Conservation (phyloP, 257 asterid genomes). For the Rauvolfia tetraphylla region DNA sequence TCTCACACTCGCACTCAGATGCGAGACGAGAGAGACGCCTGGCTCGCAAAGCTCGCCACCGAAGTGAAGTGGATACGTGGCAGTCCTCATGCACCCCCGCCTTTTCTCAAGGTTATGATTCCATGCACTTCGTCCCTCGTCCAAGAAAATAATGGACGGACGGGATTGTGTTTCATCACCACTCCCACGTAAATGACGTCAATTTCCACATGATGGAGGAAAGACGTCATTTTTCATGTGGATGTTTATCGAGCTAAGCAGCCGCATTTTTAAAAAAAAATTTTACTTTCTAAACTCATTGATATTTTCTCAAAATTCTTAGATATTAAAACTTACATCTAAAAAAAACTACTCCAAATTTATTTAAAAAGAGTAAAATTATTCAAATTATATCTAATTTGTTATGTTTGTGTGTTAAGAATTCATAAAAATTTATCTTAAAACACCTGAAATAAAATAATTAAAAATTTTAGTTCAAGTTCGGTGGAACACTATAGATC, state of each 20-base stretch:
- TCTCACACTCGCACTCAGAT: not conserved
- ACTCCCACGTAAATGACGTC: not conserved
- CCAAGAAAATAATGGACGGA: not conserved
- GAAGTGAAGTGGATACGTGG: slow-evolving; percentile 37
- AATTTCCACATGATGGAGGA: not conserved
- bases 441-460: too few species aligned
- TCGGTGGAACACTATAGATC: too few species aligned
- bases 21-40: slow-evolving; percentile 18
- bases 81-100: slow-evolving; percentile 19
- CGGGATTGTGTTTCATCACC: not conserved
- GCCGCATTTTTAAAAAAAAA: too few species aligned
- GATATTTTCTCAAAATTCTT: too few species aligned
- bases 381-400: too few species aligned
- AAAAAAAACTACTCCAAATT: too few species aligned
- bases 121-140: slow-evolving; percentile 11
- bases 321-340: too few species aligned
- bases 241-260: not conserved
- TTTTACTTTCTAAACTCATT: too few species aligned
- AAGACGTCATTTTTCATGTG: not conserved
- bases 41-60: slow-evolving; percentile 25
- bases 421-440: too few species aligned
- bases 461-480: too few species aligned
- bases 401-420: too few species aligned
- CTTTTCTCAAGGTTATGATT: slow-evolving; percentile 3
- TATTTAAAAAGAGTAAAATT: too few species aligned